These are phyloP conservation scores for Mortierella antarctica DNA, from an alignment of 192 early-diverging fungal species.

Conservation along the genomic window DNA sequence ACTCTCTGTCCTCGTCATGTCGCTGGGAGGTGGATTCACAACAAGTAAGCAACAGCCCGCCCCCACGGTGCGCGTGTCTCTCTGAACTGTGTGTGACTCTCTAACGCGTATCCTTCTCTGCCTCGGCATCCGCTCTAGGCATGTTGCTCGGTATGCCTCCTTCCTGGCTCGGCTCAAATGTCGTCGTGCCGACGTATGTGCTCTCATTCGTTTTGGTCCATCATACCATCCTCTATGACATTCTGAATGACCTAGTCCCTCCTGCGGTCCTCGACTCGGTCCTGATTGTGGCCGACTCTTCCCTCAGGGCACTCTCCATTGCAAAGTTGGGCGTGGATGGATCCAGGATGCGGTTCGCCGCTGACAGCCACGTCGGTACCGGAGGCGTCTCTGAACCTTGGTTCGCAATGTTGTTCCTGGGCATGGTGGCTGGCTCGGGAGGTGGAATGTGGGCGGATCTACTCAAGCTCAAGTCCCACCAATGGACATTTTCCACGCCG, in stretches of 20 bases:
- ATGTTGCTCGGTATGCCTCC: constrained; percentile 52
- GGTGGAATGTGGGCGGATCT: constrained; percentile 50
- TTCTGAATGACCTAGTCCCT: constrained; percentile 27
- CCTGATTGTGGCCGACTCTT: constrained; percentile 33
- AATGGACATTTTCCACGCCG: constrained; percentile 32
- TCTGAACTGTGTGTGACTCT: not conserved
- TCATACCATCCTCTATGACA: constrained; percentile 37
- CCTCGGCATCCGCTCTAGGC: constrained; percentile 4
- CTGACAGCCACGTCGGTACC: constrained; percentile 27
- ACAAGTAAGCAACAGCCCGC: constrained; percentile 10
- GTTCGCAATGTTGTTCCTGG: constrained; percentile 46
- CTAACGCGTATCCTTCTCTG: not conserved
- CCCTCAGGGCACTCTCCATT: constrained; percentile 40
- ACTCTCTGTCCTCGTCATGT: constrained; percentile 41
- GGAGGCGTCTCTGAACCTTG: constrained; percentile 27
- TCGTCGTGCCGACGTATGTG: constrained; percentile 41
- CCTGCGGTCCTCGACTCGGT: constrained; percentile 30
- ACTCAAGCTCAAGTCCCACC: constrained; percentile 32
- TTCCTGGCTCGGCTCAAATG: constrained; percentile 52
- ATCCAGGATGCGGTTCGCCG: constrained; percentile 49
- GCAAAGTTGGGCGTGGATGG: constrained; percentile 46
- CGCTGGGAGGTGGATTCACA: constrained; percentile 44
- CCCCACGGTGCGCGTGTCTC: not conserved
- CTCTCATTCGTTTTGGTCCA: constrained; percentile 44
- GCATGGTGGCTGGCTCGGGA: constrained; percentile 42